Conservation (phyloP, 495 filamentous ascomycete genomes). For the Glonium stellatum region DNA sequence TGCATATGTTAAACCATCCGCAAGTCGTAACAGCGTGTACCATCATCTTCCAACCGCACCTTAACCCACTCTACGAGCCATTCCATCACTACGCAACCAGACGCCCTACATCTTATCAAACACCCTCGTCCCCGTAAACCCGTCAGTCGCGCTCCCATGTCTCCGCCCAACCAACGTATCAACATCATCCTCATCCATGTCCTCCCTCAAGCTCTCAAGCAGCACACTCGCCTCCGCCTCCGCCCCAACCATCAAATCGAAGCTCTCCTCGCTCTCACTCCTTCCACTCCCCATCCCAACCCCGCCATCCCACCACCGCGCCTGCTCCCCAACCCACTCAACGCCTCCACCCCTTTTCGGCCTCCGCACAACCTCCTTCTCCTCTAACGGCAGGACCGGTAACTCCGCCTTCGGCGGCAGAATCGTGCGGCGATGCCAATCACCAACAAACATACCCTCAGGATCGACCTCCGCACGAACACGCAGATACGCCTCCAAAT, state of each 20-base stretch:
- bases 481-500: conserved; percentile 57
- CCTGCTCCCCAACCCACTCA: conserved; percentile 48
- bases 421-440: conserved; percentile 77
- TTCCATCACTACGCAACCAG: neutral
- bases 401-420: conserved; percentile 35
- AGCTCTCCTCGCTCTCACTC: conserved; percentile 55
- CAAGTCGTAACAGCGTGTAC: no score
- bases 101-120: conserved; percentile 35
- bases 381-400: conserved; percentile 21
- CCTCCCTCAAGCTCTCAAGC: conserved; percentile 25
- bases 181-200: conserved; percentile 15
- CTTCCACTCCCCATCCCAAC: conserved; percentile 32
- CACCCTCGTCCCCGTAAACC: conserved; percentile 18
- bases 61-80: no score
- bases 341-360: conserved; percentile 40
- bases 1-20: no score
- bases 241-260: conserved; percentile 47
- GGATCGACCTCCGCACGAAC: conserved; percentile 73
- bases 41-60: no score
- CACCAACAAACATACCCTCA: conserved; percentile 83
- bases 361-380: conserved; percentile 22
- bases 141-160: conserved; percentile 10
- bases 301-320: conserved; percentile 19
- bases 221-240: conserved; percentile 36
- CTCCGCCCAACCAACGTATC: neutral